Base-by-base conservation (phyloP, 371 early-diverging fungal genomes). In the Umbelopsis sp. region DNA sequence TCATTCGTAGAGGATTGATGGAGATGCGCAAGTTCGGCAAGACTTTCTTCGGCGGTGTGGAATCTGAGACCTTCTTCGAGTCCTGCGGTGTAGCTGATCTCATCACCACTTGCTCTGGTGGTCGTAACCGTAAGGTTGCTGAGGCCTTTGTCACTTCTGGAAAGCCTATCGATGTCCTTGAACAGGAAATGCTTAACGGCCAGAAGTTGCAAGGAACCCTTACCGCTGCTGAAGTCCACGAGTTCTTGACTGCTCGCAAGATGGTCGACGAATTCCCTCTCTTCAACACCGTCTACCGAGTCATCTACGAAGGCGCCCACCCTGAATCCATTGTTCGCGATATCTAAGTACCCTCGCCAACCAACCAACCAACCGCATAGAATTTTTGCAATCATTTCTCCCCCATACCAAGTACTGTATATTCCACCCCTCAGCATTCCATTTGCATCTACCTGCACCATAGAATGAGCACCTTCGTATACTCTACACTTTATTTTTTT, bases 191-290 rank as follows among this genome's bases (percentile, higher is more conserved):
- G 77, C 87, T 99, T 70, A 94, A 95, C 72, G 98, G 97, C 37
- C 98, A 98, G 74, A 97, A 99, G 82, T 86, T 99, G 53, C 99
- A 99, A 81, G 99, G 99, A 65, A 94, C 97, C 20, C 78, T 92
- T 46, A 98, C 99, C 0, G 92, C 95, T 29, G 82, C 91, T 77
- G 97, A 97, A 79, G 91, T 99, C 52, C 83, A 94, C 75, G 80
- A 89, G 70, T 94, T 95, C 74, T 81, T 99, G 66, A 76, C 79
- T 51, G 81, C 81, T 51, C 76, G 88, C 66, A 80, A 87, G 25
- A 73, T 91, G 69, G 81, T 80, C 62, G 69, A 72, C 8, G 86
- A 86, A 48, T 96, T 94, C 86, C 97, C 96, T 11, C 79, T 97
- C 44, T 95, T 96, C 83, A 90, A 89, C 16, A 88, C 91, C 70